Evolutionary conservation across 208 protist species (phyloP), one percentile per base, ranked within the genome.

Genomic region (Leishmania tarentolae): DNA sequence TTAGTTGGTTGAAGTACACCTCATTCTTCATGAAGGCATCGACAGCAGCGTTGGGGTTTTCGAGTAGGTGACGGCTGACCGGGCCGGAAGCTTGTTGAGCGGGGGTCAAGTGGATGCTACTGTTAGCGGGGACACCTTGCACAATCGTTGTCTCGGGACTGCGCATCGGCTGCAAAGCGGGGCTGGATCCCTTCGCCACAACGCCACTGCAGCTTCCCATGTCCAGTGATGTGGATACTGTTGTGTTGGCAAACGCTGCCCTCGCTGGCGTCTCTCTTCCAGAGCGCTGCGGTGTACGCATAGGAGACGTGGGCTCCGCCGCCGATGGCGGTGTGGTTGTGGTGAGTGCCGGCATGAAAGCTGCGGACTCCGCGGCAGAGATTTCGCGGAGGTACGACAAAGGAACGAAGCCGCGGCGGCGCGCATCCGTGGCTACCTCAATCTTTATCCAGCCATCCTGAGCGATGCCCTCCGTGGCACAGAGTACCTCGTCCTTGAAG

Each of bases 401-500:
- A 6, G 94, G 94, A 35, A 96, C 92, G 78, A 97, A 97, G 50
- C 94, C 94, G 52, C 86, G 85, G 8, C 92, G 87, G 11, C 72
- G 74, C 11, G 59, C 42, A 31, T 90, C 87, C 35, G 72, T 56
- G 56, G 82, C 44, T 5, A 90, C 85, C 65, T 91, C 86, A 15
- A 96, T 91, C 86, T 94, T 94, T 21, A 96, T 86, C 93, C 94
- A 97, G 15, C 94, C 94, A 79, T 97, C 93, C 53, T 93, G 90
- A 2, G 84, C 83, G 0, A 88, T 75, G 68, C 68, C 76, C 31
- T 96, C 91, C 3, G 87, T 80, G 1, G 91, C 74, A 46, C 80
- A 63, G 2, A 97, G 82, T 42, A 84, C 35, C 80, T 97, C 92
- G 66, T 90, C 93, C 76, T 92, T 94, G 13, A 83, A 63, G 6